phyloP scores from a whole-genome alignment of 176 grass and related monocot species.

The Thinopyrum elongatum region DNA sequence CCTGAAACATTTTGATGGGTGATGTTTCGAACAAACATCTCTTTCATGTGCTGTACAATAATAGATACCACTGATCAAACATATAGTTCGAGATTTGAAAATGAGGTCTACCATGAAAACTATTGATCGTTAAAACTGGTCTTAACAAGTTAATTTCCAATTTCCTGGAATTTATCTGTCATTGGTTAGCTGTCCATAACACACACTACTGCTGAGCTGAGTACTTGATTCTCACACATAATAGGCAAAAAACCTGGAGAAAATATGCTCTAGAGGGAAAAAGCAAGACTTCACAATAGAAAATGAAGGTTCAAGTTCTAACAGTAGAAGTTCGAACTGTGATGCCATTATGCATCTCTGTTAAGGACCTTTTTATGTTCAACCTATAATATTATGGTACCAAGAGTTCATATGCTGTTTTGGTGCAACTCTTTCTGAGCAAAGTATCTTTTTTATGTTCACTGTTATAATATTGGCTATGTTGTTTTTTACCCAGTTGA shows the following conservation, averaged over 20 bases:
- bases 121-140: background rate
- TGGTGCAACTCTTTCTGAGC: background rate
- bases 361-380: background rate
- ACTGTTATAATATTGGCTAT: background rate
- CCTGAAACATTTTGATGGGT: background rate
- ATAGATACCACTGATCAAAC: background rate
- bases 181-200: background rate
- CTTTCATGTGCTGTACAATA: background rate
- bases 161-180: background rate
- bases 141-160: background rate
- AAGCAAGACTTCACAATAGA: background rate
- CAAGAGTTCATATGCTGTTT: background rate
- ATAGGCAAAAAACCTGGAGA: background rate
- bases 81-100: background rate
- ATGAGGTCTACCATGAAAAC: background rate
- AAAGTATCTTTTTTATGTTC: background rate
- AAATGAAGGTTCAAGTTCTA: background rate
- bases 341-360: background rate
- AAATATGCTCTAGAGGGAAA: background rate
- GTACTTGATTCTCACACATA: background rate
- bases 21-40: background rate
- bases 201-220: background rate
- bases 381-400: background rate
- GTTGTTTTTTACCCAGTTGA: constrained; percentile 26
- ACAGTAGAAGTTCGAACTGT: background rate